phyloP scores from a whole-genome alignment of 176 grass and related monocot species.

The Cenchrus americanus region DNA sequence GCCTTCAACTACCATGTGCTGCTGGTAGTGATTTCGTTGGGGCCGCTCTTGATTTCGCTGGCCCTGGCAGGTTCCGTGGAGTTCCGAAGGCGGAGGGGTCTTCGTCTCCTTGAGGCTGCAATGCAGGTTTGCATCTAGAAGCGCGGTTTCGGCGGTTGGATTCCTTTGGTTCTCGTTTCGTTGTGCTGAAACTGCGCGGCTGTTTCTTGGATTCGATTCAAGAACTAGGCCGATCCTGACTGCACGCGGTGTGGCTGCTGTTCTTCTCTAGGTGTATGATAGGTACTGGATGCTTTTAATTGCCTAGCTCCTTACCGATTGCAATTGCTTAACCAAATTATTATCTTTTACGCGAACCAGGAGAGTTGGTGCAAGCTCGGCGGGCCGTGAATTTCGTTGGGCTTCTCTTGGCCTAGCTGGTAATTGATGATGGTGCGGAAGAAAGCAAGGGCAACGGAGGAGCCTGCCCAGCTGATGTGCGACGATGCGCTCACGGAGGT shows the following conservation, averaged over 20 bases:
- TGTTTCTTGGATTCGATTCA: conserved; percentile 21
- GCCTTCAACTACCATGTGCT: conserved; percentile 34
- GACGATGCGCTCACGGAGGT: conserved; percentile 55
- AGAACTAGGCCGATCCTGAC: conserved; percentile 6
- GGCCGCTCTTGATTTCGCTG: conserved; percentile 5
- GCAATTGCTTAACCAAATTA: neutral
- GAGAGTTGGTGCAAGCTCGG: neutral
- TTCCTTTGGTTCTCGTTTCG: neutral
- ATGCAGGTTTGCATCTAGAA: conserved; percentile 35
- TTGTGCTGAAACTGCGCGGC: neutral
- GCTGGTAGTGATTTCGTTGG: neutral
- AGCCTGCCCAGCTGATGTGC: conserved; percentile 33
- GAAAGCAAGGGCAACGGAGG: conserved; percentile 29
- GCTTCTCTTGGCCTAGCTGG: neutral
- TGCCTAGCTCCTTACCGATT: neutral
- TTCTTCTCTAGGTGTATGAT: neutral
- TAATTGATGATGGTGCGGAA: conserved; percentile 34
- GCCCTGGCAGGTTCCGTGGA: conserved; percentile 21
- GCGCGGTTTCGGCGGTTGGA: neutral
- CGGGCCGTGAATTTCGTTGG: neutral
- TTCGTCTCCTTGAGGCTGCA: conserved; percentile 13
- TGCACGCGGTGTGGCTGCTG: neutral
- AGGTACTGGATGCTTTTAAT: conserved; percentile 27
- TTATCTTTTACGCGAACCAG: neutral
- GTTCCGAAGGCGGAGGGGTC: neutral